Evolutionary conservation across 208 protist genomes (phyloP).

Genomic region (Acanthamoeba comandoni): DNA sequence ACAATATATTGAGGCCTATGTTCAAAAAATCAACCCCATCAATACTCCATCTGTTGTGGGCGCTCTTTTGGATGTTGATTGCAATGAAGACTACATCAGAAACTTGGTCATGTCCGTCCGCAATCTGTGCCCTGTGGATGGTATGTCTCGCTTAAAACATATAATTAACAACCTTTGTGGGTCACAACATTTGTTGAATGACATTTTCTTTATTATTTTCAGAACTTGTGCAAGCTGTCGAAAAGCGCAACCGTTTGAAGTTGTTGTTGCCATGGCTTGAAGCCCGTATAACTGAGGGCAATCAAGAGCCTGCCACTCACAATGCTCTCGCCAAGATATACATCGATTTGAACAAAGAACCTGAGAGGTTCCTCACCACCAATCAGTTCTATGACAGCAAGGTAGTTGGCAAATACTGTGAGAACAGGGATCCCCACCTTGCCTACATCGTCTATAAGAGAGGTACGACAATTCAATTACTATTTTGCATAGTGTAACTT

Average conservation of each 20-base stretch:
- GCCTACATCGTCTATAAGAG: constrained; percentile 97
- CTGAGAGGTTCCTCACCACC: constrained; percentile 96
- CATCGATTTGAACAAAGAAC: constrained; percentile 96
- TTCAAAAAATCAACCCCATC: constrained; percentile 95
- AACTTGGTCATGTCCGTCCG: constrained; percentile 95
- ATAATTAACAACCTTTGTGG: no score
- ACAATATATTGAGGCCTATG: constrained; percentile 95
- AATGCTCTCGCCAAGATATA: constrained; percentile 99
- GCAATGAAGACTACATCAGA: constrained; percentile 96
- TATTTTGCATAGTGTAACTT: background rate
- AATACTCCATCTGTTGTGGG: constrained; percentile 98
- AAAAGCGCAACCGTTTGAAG: constrained; percentile 95
- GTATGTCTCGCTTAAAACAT: constrained; percentile 74
- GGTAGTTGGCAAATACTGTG: constrained; percentile 98
- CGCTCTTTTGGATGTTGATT: constrained; percentile 98
- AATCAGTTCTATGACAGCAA: constrained; percentile 97
- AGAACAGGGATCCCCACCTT: constrained; percentile 98
- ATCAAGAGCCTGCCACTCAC: constrained; percentile 95
- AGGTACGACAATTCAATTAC: constrained; percentile 69
- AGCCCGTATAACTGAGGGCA: constrained; percentile 93
- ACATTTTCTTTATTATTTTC: constrained; percentile 45
- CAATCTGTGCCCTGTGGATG: constrained; percentile 94
- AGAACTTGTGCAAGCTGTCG: constrained; percentile 90
- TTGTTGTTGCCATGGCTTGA: constrained; percentile 98
- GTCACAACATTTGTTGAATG: constrained; percentile 3